phyloP scores from a whole-genome alignment of 495 filamentous ascomycete species.

The Cryomyces antarcticus region DNA sequence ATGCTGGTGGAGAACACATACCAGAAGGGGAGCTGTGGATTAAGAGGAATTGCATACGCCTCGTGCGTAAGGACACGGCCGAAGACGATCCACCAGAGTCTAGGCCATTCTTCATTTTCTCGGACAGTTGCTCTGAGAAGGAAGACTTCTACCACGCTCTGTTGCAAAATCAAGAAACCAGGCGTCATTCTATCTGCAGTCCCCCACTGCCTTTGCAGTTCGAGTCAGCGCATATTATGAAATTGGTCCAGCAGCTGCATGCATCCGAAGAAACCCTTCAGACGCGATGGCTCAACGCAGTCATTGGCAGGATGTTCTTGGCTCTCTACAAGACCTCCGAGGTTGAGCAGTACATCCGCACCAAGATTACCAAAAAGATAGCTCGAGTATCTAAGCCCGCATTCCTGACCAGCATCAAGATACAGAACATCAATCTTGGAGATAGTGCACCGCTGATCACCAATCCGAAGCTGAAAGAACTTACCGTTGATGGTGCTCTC shows the following conservation, averaged over 20 bases:
- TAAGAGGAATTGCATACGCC: slow-evolving; percentile 82
- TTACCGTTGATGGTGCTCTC: slow-evolving; percentile 79
- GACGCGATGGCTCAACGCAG: slow-evolving; percentile 84
- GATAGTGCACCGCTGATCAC: slow-evolving; percentile 75
- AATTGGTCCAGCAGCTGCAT: slow-evolving; percentile 70
- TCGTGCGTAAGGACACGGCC: slow-evolving; percentile 46
- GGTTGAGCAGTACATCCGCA: slow-evolving; percentile 53
- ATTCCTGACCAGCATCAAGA: slow-evolving; percentile 61
- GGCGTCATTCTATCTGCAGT: slow-evolving; percentile 29
- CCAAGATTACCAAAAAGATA: slow-evolving; percentile 92
- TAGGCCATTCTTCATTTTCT: slow-evolving; percentile 84
- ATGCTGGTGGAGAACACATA: slow-evolving; percentile 50
- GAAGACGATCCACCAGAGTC: slow-evolving; percentile 32
- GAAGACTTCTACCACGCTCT: slow-evolving; percentile 96
- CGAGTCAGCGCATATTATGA: slow-evolving; percentile 65
- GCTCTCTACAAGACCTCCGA: slow-evolving; percentile 68
- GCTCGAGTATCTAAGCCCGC: slow-evolving; percentile 78
- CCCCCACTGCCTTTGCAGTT: slow-evolving; percentile 60
- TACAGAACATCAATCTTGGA: slow-evolving; percentile 71
- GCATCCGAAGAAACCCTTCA: slow-evolving; percentile 82
- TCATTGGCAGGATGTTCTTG: slow-evolving; percentile 73
- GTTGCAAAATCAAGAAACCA: slow-evolving; percentile 61
- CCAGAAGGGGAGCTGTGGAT: slow-evolving; percentile 88
- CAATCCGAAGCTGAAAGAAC: slow-evolving; percentile 70
- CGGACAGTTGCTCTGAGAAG: slow-evolving; percentile 82